Evolutionary conservation across 2,329 filamentous ascomycete genomes (phyloP).

Genomic region (Ophiostoma himal-ulmi): DNA sequence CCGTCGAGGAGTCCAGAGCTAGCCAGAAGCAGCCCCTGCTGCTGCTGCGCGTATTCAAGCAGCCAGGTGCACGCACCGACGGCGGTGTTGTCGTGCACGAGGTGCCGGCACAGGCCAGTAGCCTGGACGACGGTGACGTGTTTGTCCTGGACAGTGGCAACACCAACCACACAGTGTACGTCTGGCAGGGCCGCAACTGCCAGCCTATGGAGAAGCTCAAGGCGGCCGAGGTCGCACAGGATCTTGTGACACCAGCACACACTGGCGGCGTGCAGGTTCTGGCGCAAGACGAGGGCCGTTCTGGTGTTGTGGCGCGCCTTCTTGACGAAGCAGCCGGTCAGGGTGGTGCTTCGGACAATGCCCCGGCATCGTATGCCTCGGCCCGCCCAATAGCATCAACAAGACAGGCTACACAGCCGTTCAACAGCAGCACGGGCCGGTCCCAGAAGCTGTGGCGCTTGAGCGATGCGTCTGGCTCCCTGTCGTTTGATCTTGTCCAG

Average conservation of each 20-base stretch:
- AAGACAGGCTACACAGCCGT: not conserved
- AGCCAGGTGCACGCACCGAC: constrained; percentile 35
- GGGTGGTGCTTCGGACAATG: constrained; percentile 33
- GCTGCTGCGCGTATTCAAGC: constrained; percentile 59
- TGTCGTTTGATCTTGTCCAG: constrained; percentile 50
- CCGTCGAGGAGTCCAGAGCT: constrained; percentile 31
- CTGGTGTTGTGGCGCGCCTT: constrained; percentile 48
- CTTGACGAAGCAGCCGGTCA: constrained; percentile 38
- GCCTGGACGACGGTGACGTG: constrained; percentile 60
- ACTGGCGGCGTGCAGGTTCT: constrained; percentile 60
- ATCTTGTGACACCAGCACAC: constrained; percentile 55
- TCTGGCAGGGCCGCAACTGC: constrained; percentile 62
- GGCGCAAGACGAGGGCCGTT: constrained; percentile 53
- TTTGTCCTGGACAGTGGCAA: constrained; percentile 57
- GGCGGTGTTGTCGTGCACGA: constrained; percentile 43
- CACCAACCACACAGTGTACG: constrained; percentile 51
- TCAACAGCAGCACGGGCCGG: not conserved
- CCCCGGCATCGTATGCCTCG: constrained; percentile 1
- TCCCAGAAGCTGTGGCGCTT: constrained; percentile 50
- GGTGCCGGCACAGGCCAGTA: constrained; percentile 55
- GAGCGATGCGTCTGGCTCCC: constrained; percentile 53
- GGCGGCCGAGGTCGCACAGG: constrained; percentile 60
- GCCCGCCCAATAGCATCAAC: constrained; percentile 18
- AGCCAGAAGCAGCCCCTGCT: constrained; percentile 38
- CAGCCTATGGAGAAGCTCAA: constrained; percentile 65